Evolutionary conservation across 768 basidiomycete genomes (phyloP).

Genomic region (Mycena metata): DNA sequence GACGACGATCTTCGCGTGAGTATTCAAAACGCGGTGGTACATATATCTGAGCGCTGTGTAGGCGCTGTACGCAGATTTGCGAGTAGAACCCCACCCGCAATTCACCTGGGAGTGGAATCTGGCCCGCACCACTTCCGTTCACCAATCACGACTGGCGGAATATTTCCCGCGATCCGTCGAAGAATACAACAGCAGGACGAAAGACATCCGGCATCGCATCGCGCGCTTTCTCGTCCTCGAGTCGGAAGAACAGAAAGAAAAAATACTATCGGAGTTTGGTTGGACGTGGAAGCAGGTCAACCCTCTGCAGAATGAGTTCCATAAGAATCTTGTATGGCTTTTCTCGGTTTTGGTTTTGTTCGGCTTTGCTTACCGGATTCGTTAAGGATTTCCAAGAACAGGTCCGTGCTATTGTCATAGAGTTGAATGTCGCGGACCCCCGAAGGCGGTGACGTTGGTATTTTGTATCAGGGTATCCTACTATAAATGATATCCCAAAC

Average conservation of each 20-base stretch:
- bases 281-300: conserved; percentile 67
- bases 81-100: conserved; percentile 30
- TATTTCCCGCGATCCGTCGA: conserved; percentile 51
- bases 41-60: conserved; percentile 28
- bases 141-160: conserved; percentile 48
- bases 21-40: neutral
- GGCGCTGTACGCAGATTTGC: conserved; percentile 44
- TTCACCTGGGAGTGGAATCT: conserved; percentile 48
- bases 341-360: neutral
- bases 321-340: conserved; percentile 47
- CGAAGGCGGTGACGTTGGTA: conserved; percentile 10
- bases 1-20: conserved; percentile 45
- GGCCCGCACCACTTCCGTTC: conserved; percentile 40
- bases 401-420: conserved; percentile 8
- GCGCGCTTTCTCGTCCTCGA: conserved; percentile 60
- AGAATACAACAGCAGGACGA: conserved; percentile 52
- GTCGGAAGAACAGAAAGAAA: conserved; percentile 53
- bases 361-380: neutral
- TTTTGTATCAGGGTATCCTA: too few species aligned
- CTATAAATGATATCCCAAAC: too few species aligned
- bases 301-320: conserved; percentile 57
- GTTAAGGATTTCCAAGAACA: conserved; percentile 29
- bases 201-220: conserved; percentile 63
- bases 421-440: conserved; percentile 19
- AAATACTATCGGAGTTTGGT: conserved; percentile 60